Conservation (phyloP, 441 rosid genomes). For the Aquilaria agallochum region DNA sequence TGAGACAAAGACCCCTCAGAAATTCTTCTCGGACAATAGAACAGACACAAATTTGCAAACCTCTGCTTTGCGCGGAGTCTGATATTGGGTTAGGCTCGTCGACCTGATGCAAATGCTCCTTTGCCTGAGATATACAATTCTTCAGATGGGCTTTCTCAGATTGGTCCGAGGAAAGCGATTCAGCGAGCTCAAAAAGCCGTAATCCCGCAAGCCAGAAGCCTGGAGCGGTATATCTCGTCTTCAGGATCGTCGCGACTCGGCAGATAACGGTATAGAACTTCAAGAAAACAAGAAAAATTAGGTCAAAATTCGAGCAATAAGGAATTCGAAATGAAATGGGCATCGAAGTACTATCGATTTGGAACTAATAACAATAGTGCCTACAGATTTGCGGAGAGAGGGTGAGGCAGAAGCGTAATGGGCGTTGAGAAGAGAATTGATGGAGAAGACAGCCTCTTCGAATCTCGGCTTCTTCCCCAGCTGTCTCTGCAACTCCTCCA, state of each 20-base stretch:
- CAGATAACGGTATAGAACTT: constrained; percentile 73
- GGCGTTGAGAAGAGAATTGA: constrained; percentile 44
- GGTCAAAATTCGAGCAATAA: background rate
- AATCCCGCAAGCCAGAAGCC: constrained; percentile 87
- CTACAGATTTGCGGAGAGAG: constrained; percentile 58
- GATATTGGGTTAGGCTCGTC: constrained; percentile 34
- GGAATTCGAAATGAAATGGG: background rate
- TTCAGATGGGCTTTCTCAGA: constrained; percentile 62
- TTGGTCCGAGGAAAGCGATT: constrained; percentile 42
- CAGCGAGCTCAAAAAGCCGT: constrained; percentile 61
- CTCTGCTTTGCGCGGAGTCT: constrained; percentile 27
- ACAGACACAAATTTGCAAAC: constrained; percentile 14
- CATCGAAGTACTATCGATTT: constrained; percentile 8
- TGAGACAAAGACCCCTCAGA: background rate
- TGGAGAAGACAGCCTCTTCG: constrained; percentile 66
- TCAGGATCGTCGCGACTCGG: constrained; percentile 77
- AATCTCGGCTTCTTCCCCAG: constrained; percentile 69
- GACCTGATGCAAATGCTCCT: constrained; percentile 47
- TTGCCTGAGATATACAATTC: constrained; percentile 62
- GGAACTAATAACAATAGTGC: background rate
- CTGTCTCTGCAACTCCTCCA: constrained; percentile 76
- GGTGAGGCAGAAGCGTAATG: constrained; percentile 57
- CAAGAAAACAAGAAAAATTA: background rate
- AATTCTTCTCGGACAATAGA: background rate
- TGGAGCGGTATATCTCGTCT: constrained; percentile 76